Percentiles rank a stretch among this genome's conserved stretches.
phyloP scores from a whole-genome alignment of 495 filamentous ascomycete genomes.

The Podospora sp. region DNA sequence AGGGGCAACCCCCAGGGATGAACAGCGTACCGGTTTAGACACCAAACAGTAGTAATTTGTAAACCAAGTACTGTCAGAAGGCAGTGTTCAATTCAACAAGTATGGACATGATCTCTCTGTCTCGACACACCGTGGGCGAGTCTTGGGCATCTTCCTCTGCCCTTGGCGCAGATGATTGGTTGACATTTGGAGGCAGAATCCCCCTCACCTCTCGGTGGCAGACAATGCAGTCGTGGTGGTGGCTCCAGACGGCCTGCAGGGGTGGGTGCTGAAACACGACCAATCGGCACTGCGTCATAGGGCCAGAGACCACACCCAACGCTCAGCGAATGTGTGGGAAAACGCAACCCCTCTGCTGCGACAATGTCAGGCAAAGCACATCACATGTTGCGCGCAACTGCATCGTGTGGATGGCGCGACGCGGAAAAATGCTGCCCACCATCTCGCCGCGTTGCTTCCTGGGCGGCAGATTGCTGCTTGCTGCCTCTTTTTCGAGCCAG shows the following conservation, averaged over 20 bases:
- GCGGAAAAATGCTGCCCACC: neutral
- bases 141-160: neutral
- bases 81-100: neutral
- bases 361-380: neutral
- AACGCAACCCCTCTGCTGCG: neutral
- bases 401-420: neutral
- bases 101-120: neutral
- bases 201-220: too few relatives aligned
- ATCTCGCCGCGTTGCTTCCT: neutral
- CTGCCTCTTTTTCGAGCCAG: too few relatives aligned
- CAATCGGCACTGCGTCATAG: conserved; percentile 1
- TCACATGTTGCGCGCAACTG: neutral
- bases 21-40: too few relatives aligned
- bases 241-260: neutral
- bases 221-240: neutral
- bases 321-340: neutral
- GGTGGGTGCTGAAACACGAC: conserved; percentile 7
- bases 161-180: neutral
- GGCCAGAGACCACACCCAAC: neutral
- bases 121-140: neutral
- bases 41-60: too few relatives aligned
- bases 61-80: too few relatives aligned
- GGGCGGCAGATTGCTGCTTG: neutral
- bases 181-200: neutral
- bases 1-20: too few relatives aligned